phyloP scores from a whole-genome alignment of 2,329 filamentous ascomycete species.

The Setomelanomma holmii region DNA sequence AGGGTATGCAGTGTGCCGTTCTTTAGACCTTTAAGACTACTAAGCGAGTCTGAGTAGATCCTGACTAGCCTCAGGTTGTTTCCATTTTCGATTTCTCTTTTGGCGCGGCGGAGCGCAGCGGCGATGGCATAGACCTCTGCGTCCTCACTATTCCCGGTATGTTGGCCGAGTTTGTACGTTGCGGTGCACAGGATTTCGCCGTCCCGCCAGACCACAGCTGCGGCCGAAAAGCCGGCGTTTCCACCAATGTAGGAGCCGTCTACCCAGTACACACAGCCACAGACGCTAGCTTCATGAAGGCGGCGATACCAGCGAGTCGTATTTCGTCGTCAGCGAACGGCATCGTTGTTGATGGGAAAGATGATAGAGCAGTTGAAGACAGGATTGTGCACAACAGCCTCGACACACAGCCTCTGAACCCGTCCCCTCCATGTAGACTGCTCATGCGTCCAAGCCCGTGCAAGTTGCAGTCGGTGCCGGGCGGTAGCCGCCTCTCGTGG shows the following conservation, averaged over 20 bases:
- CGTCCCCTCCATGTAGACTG: no score
- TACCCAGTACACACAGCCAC: conserved; percentile 3
- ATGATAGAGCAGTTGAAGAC: not conserved
- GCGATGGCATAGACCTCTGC: conserved; percentile 14
- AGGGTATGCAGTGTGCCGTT: not conserved
- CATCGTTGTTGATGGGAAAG: not conserved
- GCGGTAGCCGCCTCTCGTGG: not conserved
- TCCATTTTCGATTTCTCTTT: not conserved
- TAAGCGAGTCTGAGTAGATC: conserved; percentile 8
- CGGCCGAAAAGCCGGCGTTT: conserved; percentile 1
- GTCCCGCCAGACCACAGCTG: conserved; percentile 6
- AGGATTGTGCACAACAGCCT: not conserved
- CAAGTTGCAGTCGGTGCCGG: no score
- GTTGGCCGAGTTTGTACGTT: not conserved
- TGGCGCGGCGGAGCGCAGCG: conserved; percentile 9
- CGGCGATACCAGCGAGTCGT: not conserved
- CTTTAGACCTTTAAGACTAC: not conserved
- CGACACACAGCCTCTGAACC: not conserved
- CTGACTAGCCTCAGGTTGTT: not conserved
- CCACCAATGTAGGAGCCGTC: conserved; percentile 4
- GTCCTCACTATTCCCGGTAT: conserved; percentile 2
- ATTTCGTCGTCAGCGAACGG: not conserved
- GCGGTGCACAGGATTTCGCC: not conserved
- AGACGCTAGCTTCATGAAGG: not conserved
- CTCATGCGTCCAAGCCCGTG: no score